Evolutionary conservation across 2,329 filamentous ascomycete genomes (phyloP), one percentile per base, ranked within the genome.

Genomic region (Zelopaecilomyces penicillatus): DNA sequence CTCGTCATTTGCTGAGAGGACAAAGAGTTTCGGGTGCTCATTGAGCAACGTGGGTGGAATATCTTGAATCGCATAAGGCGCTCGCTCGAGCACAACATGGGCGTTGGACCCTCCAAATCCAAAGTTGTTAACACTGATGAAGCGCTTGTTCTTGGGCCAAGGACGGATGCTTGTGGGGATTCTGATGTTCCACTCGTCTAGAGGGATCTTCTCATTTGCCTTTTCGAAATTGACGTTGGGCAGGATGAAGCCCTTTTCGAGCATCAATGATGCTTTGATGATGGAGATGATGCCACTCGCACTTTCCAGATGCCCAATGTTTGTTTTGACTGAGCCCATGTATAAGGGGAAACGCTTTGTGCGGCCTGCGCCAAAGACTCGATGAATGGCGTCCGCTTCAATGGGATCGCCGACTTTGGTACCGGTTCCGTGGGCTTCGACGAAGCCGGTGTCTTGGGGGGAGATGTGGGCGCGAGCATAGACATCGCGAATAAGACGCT

Each of bases 341-440:
- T 65, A 70, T 6, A 73, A 51, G 4, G 68, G 70, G 37, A 63
- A 57, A n/a, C 65, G 58, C n/a, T 61, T 55, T 26, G 65, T 63
- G 7, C 68, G 63, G 4, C 63, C 62, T 19, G 57, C 46, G 5
- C 65, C 62, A 29, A 75, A 67, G 0, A 72, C 66, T 6, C 64
- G 63, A 34, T 65, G 57, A 31, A 78, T 67, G 4, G 71, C 74
- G 8, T 58, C 62, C 1, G 71, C 70, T 49, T 80, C 76, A n/a
- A 73, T 68, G 0, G 75, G 74, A 47, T 80, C 76, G 2, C 77
- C 77, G 2, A 70, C 69, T 33, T 64, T 64, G 12, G 76, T 80
- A 5, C 75, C 76, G 0, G 76, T 78, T 12, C 75, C 75, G 53
- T 80, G 76, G 3, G 71, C 71, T 51, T 80, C 75, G 32, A 68